These are phyloP conservation scores for Cryptococcus jaspeensis DNA, from an alignment of 1,284 basidiomycete genomes.

Conservation along the genomic window DNA sequence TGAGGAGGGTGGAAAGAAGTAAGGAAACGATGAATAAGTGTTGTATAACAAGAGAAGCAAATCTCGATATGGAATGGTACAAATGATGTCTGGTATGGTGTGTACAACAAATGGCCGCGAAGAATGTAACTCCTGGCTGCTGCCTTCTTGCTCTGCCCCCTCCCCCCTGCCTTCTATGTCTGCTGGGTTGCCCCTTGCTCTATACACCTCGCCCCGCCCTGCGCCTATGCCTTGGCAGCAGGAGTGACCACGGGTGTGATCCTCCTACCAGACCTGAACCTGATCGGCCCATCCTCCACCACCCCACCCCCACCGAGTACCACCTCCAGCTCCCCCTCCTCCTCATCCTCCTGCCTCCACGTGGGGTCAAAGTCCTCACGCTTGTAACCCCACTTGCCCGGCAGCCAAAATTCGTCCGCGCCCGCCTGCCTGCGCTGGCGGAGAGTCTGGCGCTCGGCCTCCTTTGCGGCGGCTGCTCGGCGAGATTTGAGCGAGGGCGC, in stretches of 20 bases:
- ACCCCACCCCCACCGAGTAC: conserved; percentile 15
- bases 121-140: not conserved
- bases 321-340: conserved; percentile 9
- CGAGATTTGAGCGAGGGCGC: conserved; percentile 31
- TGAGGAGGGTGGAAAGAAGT: not conserved
- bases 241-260: not conserved
- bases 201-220: not conserved
- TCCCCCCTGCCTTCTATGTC: not conserved
- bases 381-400: conserved; percentile 24
- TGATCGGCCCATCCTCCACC: conserved; percentile 28
- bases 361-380: conserved; percentile 26
- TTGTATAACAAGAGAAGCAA: no score
- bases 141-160: not conserved
- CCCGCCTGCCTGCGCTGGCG: conserved; percentile 27
- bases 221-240: not conserved
- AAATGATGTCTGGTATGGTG: no score
- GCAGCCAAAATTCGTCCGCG: conserved; percentile 24
- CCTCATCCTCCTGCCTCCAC: conserved; percentile 10
- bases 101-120: not conserved
- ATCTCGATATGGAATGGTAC: no score
- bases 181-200: not conserved
- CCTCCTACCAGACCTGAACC: conserved; percentile 17
- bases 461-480: conserved; percentile 28
- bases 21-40: not conserved
- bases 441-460: conserved; percentile 27